Evolutionary conservation across 2,329 filamentous ascomycete species (phyloP).

Genomic region (Ophiostoma novo-ulmi): DNA sequence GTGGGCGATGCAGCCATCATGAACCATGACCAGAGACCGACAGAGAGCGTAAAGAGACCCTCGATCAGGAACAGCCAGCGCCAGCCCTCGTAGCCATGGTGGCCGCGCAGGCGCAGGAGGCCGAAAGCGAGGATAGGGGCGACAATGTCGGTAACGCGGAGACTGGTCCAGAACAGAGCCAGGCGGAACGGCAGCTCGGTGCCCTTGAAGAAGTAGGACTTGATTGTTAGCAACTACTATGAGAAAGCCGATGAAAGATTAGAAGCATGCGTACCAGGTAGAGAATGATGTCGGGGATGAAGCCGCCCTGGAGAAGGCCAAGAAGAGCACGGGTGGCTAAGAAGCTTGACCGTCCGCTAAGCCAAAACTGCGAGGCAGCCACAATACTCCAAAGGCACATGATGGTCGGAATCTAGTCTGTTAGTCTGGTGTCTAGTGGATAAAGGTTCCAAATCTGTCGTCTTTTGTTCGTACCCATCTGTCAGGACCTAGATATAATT

Average conservation of each 20-base stretch:
- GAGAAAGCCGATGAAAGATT: slow-evolving; percentile 29
- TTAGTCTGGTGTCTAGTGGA: slow-evolving; percentile 26
- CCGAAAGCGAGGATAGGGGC: slow-evolving; percentile 36
- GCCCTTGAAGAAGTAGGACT: slow-evolving; percentile 35
- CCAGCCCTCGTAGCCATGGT: slow-evolving; percentile 37
- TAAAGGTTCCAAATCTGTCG: neutral
- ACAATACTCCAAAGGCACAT: slow-evolving; percentile 36
- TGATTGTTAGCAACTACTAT: slow-evolving; percentile 27
- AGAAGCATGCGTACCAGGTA: slow-evolving; percentile 24
- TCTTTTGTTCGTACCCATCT: neutral
- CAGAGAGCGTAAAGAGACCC: slow-evolving; percentile 41
- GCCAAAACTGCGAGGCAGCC: slow-evolving; percentile 31
- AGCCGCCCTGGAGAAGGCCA: neutral
- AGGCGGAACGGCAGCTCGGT: slow-evolving; percentile 35
- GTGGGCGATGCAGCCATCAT: slow-evolving; percentile 43
- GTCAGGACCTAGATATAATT: neutral
- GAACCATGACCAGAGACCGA: slow-evolving; percentile 43
- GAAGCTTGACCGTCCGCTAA: slow-evolving; percentile 26
- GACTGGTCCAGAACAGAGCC: slow-evolving; percentile 34
- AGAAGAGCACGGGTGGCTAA: slow-evolving; percentile 25
- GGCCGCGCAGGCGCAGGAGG: slow-evolving; percentile 35
- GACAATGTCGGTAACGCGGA: slow-evolving; percentile 33
- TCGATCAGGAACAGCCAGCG: slow-evolving; percentile 51
- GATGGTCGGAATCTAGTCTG: slow-evolving; percentile 35
- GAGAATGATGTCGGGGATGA: neutral